phyloP scores from a whole-genome alignment of 2,329 filamentous ascomycete species.

The Waltergamsia citrina region DNA sequence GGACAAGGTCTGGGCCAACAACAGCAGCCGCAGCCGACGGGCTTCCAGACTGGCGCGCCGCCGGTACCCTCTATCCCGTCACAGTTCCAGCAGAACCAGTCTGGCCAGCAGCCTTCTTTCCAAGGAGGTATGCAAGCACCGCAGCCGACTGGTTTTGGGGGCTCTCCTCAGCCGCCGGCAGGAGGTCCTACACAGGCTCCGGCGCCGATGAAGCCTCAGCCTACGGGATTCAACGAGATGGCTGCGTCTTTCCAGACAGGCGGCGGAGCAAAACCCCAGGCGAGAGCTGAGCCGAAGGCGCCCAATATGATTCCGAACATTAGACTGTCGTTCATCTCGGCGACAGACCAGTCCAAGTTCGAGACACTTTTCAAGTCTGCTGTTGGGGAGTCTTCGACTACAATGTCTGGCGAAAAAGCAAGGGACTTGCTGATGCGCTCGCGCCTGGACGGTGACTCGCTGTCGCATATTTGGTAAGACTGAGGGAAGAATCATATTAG shows the following conservation, averaged over 20 bases:
- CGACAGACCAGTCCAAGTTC: constrained; percentile 90
- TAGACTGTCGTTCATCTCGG: constrained; percentile 89
- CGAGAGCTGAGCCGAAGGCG: constrained; percentile 38
- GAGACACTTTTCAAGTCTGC: constrained; percentile 97
- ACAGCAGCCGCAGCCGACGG: constrained; percentile 44
- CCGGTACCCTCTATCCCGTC: constrained; percentile 50
- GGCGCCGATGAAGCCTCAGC: constrained; percentile 53
- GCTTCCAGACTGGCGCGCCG: constrained; percentile 51
- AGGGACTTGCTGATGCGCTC: constrained; percentile 83
- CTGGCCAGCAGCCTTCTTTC: constrained; percentile 28
- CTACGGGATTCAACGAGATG: constrained; percentile 58
- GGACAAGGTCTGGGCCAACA: not conserved
- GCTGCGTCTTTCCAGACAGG: constrained; percentile 54
- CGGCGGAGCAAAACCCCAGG: constrained; percentile 31
- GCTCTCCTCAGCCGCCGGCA: constrained; percentile 41
- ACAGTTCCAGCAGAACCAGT: constrained; percentile 41
- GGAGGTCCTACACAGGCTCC: constrained; percentile 35
- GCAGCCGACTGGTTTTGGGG: constrained; percentile 33
- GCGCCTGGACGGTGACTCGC: constrained; percentile 73
- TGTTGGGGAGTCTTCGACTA: constrained; percentile 72
- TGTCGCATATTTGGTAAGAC: constrained; percentile 84
- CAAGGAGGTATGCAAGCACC: constrained; percentile 23
- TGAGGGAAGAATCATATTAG: not conserved
- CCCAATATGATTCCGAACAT: constrained; percentile 84
- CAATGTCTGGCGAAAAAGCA: constrained; percentile 87